Evolutionary conservation across 805 yeast species (phyloP).

Genomic region (Isabelozyma gotoi): DNA sequence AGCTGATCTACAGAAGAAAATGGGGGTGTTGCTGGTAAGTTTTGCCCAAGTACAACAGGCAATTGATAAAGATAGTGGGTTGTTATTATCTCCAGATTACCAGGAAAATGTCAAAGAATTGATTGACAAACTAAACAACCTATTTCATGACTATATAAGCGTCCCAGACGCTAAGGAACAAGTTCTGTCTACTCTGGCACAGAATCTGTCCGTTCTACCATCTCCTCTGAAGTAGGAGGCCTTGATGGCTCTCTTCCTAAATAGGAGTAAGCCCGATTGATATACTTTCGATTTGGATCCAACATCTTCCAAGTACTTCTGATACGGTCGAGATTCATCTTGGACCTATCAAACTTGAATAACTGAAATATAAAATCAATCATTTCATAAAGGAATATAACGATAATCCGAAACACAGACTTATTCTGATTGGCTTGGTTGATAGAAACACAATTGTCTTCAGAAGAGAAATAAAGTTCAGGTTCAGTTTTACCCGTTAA

Average conservation of each 20-base stretch:
- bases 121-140: slow-evolving; percentile 3
- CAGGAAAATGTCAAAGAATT: slow-evolving; percentile 1
- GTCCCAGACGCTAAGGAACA: neutral
- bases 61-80: neutral
- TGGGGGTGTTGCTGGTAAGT: neutral
- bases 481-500: slow-evolving; percentile 22
- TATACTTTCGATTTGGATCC: slow-evolving; percentile 40
- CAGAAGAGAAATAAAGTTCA: slow-evolving; percentile 7
- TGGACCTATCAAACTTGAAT: slow-evolving; percentile 38
- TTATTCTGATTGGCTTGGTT: slow-evolving; percentile 1
- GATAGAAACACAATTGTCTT: neutral
- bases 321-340: slow-evolving; percentile 44
- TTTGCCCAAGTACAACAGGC: neutral
- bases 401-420: slow-evolving; percentile 19
- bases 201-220: neutral
- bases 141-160: neutral
- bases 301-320: slow-evolving; percentile 36
- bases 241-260: slow-evolving; percentile 23
- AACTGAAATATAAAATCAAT: slow-evolving; percentile 29
- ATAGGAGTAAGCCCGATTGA: slow-evolving; percentile 34
- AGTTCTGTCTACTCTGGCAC: neutral
- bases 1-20: slow-evolving; percentile 8
- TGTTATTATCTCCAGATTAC: neutral
- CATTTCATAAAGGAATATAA: slow-evolving; percentile 34
- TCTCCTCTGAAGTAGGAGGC: no score